Evolutionary conservation across 768 basidiomycete species (phyloP), one percentile per base, ranked within the genome.

Genomic region (Chiua virens): DNA sequence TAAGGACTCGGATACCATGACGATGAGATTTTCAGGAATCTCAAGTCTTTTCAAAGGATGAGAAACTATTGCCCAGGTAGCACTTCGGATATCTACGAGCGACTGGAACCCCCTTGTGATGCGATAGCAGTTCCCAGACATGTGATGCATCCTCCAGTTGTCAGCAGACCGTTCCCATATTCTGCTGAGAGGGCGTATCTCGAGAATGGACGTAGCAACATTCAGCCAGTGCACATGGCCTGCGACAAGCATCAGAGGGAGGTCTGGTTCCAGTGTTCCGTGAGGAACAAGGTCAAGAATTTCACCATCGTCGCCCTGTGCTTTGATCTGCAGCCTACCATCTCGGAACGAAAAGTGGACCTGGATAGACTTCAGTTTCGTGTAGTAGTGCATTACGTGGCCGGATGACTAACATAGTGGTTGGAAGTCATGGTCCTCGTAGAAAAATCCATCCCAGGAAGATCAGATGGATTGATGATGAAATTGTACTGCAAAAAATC

Each of bases 191-290:
- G 60, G 58, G 1, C 58, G 60, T 18, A 66, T 45, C 42, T 65
- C 64, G 3, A 66, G 51, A 27, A 45, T 35, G 3, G 32, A n/a
- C 0, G 41, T 53, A 14, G 32, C 10, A 1, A 61, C 36, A 32
- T 60, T 42, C 13, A 62, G 47, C 62, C 64, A 65, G 44, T 61
- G 62, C 20, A 34, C 50, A 20, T 56, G 57, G 5, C 36, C 49
- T 4, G 45, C 32, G 4, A 64, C 42, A 9, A 66, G 42, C 5
- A 39, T 21, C 0, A 10, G 27, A 1, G 65, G 65, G 13, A 66
- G 39, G 46, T 66, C 65, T 2, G 32, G 39, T 4, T 11, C 13
- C 18, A 65, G 40, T 14, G 23, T 49, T 6, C 49, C 22, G 4
- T 27, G 52, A 3, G 62, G 59, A 47, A 64, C 49, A 13, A 59